Evolutionary conservation across 208 protist species (phyloP), one percentile per base, ranked within the genome.

Genomic region (Lotmaria passim): DNA sequence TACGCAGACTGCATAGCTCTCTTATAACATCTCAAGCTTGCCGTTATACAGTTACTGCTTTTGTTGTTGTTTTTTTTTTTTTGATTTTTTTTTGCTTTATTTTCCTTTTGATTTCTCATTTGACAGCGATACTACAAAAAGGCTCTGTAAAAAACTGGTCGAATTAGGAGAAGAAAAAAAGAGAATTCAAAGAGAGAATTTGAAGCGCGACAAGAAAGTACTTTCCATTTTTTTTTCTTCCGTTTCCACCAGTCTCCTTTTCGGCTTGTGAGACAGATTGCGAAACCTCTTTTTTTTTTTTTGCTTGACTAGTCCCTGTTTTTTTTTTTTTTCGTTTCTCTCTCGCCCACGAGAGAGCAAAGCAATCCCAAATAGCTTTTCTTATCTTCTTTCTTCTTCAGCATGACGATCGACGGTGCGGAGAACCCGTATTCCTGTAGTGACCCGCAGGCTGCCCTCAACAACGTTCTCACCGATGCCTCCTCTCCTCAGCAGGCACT

Each of bases 351-450:
- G 28, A 36, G 17, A 17, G 43, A 47, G n/a, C 55, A 47, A n/a
- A n/a, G n/a, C n/a, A n/a, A n/a, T n/a, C n/a, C 43, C 43, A n/a
- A 60, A 26, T 52, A 31, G 17, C 48, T 72, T 51, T 63, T 55
- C 63, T 51, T 61, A 46, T 17, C 43, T 7, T 41, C 10, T 41
- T 41, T 47, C 19, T 12, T 41, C 39, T 63, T 38, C 21, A 19
- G 51, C 28, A 63, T 63, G 57, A 51, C 57, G 28, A 63, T 63
- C 28, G 57, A 63, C 21, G 57, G 19, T 24, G 41, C 21, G 4
- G 57, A 51, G 57, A 51, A 63, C 28, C 1, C 57, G 23, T 34
- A 63, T 10, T 63, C 57, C 23, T 51, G 57, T 63, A 23, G 57
- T 63, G 57, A 41, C 43, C 38, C 57, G 12, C 26, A 4, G 41